Conservation (phyloP, 2,329 filamentous ascomycete species). For the Pseudonectria buxi region DNA sequence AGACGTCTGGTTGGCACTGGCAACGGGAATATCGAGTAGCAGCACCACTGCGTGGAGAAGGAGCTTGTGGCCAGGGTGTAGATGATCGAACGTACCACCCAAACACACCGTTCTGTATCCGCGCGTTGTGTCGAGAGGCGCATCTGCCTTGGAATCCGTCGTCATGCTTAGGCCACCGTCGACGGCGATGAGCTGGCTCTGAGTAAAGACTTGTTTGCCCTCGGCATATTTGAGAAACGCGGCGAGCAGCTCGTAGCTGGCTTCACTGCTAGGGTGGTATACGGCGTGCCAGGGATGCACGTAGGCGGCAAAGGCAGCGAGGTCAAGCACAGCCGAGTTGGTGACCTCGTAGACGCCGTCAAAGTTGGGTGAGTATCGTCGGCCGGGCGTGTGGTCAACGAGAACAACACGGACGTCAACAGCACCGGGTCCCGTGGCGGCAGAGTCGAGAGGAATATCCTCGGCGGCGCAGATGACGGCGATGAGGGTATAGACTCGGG, state of each 20-base stretch:
- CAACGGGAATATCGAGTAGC: slow-evolving; percentile 49
- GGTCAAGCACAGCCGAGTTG: slow-evolving; percentile 41
- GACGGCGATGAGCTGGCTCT: slow-evolving; percentile 45
- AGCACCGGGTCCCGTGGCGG: slow-evolving; percentile 47
- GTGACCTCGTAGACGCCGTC: slow-evolving; percentile 35
- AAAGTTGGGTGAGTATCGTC: slow-evolving; percentile 25
- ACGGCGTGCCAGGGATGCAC: slow-evolving; percentile 57
- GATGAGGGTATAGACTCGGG: slow-evolving; percentile 71
- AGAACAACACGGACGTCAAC: slow-evolving; percentile 72
- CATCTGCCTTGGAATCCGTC: background rate
- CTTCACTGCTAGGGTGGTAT: slow-evolving; percentile 60
- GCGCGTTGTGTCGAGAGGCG: slow-evolving; percentile 2
- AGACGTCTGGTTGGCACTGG: slow-evolving; percentile 35
- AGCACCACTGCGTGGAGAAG: slow-evolving; percentile 82
- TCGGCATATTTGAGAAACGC: slow-evolving; percentile 43
- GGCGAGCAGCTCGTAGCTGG: slow-evolving; percentile 52
- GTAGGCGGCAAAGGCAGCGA: slow-evolving; percentile 45
- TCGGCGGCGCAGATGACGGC: slow-evolving; percentile 62
- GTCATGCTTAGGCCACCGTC: slow-evolving; percentile 45
- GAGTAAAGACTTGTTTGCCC: slow-evolving; percentile 38
- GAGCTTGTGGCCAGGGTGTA: slow-evolving; percentile 94
- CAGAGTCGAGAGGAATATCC: slow-evolving; percentile 51
- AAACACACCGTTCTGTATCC: slow-evolving; percentile 54
- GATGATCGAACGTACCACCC: slow-evolving; percentile 92
- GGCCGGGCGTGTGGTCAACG: slow-evolving; percentile 51